A percentile compares a stretch with the other conserved stretches of the same genome.
phyloP scores from a whole-genome alignment of 2,329 filamentous ascomycete species.

The Fusarium sp. region DNA sequence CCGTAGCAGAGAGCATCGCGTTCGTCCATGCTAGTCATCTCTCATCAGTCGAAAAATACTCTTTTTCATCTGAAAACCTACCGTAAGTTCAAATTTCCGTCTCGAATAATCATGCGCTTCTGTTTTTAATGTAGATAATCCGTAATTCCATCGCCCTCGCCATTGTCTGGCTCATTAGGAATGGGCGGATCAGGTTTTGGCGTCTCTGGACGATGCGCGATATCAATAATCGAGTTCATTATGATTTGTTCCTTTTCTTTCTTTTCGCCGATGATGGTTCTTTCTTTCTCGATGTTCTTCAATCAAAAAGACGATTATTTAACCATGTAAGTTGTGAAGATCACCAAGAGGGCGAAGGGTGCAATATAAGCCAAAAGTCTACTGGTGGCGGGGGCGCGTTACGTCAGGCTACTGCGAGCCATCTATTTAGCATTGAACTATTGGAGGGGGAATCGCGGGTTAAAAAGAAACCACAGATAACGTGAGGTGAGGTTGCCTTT shows the following conservation, averaged over 20 bases:
- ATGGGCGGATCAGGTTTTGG: conserved; percentile 52
- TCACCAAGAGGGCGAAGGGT: conserved; percentile 4
- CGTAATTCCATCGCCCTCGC: conserved; percentile 53
- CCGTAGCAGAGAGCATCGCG: conserved; percentile 17
- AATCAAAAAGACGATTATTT: neutral
- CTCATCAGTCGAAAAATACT: conserved; percentile 32
- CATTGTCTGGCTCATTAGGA: conserved; percentile 52
- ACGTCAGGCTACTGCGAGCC: conserved; percentile 38
- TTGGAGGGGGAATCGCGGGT: conserved; percentile 27
- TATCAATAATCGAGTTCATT: conserved; percentile 22
- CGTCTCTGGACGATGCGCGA: conserved; percentile 52
- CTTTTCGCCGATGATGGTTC: neutral
- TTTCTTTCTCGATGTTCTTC: neutral
- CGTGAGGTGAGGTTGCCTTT: conserved; percentile 21
- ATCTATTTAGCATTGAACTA: conserved; percentile 8
- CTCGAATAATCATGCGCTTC: neutral
- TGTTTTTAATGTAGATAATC: conserved; percentile 44
- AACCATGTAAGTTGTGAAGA: conserved; percentile 6
- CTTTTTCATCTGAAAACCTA: conserved; percentile 18
- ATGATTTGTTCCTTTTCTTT: conserved; percentile 2
- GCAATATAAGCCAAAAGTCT: conserved; percentile 28
- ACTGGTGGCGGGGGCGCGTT: conserved; percentile 36
- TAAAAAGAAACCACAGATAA: conserved; percentile 7
- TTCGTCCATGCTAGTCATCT: conserved; percentile 27
- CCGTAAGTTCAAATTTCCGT: conserved; percentile 4